Evolutionary conservation across 306 rosid species (phyloP), one percentile per base, ranked within the genome.

Genomic region (Cicer bijugum): DNA sequence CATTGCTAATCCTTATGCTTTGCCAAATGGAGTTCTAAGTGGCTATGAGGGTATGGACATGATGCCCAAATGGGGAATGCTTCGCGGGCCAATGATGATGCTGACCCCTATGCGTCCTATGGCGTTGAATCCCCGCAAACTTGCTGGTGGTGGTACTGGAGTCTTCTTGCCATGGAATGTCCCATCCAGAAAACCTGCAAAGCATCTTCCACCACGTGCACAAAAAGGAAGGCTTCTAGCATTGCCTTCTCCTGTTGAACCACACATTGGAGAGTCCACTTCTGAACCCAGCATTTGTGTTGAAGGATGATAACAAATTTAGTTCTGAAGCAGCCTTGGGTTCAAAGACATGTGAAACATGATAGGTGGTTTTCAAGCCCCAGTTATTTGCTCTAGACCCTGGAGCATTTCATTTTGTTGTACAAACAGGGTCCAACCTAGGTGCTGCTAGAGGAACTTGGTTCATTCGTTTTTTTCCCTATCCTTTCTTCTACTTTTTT

Each of bases 121-220:
- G 89, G 82, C 78, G 46, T 4, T 82, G 80, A 89, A 87, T 68
- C 88, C 93, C 11, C 87, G 50, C 71, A 85, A 82, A 67, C 79
- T 87, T 35, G 87, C 85, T 56, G 88, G 77, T 44, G 88, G 91
- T 65, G 98, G 98, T 39, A 95, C 99, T 9, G 99, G 99, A 5
- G 99, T 94, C 43, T 94, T 94, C 88, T 81, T 94, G 75, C 99
- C 99, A 2, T 95, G 99, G 99, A 86, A 93, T 42, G 82, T 83
- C 58, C 85, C 84, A 50, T 71, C 99, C 28, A 90, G 93, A 80
- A 95, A 92, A 66, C 91, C 87, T 58, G 87, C 88, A 15, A 95
- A 87, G 77, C 97, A 95, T 83, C 96, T 95, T 82, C 99, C 97
- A 6, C 99, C 97, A 0, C 97, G 99, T 0, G 99, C 97, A 16